A percentile compares a stretch with the other conserved stretches of the same genome.
phyloP scores from a whole-genome alignment of 768 basidiomycete species.

The Lactarius psammicola region DNA sequence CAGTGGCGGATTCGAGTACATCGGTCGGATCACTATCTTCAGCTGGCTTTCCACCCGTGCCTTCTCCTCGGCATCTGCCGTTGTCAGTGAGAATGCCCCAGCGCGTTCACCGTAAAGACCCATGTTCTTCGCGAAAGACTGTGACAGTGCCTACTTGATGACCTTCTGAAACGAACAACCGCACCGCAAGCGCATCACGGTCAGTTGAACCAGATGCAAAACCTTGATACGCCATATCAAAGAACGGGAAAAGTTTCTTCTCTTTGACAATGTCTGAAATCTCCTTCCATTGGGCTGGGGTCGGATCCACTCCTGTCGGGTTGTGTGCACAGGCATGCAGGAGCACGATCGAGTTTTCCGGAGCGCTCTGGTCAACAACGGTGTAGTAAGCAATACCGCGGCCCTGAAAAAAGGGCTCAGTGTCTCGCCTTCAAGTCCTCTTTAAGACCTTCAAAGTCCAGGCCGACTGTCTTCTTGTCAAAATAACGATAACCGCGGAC shows the following conservation, averaged over 20 bases:
- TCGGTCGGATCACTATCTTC: constrained; percentile 91
- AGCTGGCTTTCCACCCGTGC: constrained; percentile 90
- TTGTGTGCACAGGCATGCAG: constrained; percentile 99
- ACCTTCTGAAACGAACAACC: constrained; percentile 87
- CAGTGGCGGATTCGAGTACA: constrained; percentile 97
- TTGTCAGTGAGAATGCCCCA: constrained; percentile 90
- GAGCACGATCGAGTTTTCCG: constrained; percentile 80
- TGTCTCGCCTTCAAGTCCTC: constrained; percentile 72
- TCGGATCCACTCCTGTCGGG: constrained; percentile 97
- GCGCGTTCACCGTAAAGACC: constrained; percentile 98
- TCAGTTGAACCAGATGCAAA: constrained; percentile 93
- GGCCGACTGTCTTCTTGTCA: constrained; percentile 85
- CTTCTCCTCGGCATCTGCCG: constrained; percentile 67
- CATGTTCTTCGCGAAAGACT: constrained; percentile 99
- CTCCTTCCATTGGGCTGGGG: constrained; percentile 86
- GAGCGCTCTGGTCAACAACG: constrained; percentile 32
- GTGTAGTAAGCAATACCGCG: constrained; percentile 1
- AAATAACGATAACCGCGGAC: constrained; percentile 93
- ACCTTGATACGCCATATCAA: constrained; percentile 99
- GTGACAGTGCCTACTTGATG: constrained; percentile 89
- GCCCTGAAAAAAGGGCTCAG: constrained; percentile 5
- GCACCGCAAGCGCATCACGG: constrained; percentile 91
- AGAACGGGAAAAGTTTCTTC: constrained; percentile 94
- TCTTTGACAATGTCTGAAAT: constrained; percentile 86
- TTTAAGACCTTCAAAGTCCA: constrained; percentile 90